phyloP scores from a whole-genome alignment of 306 rosid species.

The Casuarina glauca region DNA sequence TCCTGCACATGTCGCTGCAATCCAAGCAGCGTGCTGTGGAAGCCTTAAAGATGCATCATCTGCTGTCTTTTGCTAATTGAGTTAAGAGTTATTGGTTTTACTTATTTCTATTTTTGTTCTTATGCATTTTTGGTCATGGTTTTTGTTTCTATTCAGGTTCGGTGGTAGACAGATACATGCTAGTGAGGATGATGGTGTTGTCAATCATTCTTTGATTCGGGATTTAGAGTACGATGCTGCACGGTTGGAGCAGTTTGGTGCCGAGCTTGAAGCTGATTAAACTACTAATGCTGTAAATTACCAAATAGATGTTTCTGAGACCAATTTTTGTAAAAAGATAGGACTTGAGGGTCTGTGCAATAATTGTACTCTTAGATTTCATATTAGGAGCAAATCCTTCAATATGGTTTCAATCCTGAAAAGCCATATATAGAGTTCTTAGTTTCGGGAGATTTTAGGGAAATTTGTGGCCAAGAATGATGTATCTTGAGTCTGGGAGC shows the following conservation, averaged over 20 bases:
- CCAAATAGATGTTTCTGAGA: background rate
- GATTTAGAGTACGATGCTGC: conserved; percentile 69
- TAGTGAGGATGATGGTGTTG: conserved; percentile 75
- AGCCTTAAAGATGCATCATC: too few species aligned
- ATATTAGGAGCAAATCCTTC: background rate
- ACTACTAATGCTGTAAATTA: background rate
- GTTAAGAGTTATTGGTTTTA: background rate
- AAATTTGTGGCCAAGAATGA: background rate
- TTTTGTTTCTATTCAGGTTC: conserved; percentile 54
- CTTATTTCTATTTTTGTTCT: background rate
- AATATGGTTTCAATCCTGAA: background rate
- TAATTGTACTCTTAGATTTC: background rate
- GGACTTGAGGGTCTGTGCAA: background rate
- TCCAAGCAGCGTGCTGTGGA: background rate
- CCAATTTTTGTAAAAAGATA: background rate
- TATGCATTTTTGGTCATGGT: background rate
- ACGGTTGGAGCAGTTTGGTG: conserved; percentile 81
- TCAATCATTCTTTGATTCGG: conserved; percentile 73
- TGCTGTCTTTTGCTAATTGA: too few species aligned
- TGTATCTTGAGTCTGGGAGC: background rate
- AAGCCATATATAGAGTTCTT: background rate
- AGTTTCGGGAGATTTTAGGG: background rate
- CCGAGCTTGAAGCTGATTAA: conserved; percentile 89
- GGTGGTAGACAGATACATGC: conserved; percentile 93
- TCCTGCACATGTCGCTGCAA: background rate